A percentile compares a stretch with the other conserved stretches of the same genome.
Evolutionary conservation across 2,329 filamentous ascomycete species (phyloP).

Genomic region (Ceratocystis cacaofunesta): DNA sequence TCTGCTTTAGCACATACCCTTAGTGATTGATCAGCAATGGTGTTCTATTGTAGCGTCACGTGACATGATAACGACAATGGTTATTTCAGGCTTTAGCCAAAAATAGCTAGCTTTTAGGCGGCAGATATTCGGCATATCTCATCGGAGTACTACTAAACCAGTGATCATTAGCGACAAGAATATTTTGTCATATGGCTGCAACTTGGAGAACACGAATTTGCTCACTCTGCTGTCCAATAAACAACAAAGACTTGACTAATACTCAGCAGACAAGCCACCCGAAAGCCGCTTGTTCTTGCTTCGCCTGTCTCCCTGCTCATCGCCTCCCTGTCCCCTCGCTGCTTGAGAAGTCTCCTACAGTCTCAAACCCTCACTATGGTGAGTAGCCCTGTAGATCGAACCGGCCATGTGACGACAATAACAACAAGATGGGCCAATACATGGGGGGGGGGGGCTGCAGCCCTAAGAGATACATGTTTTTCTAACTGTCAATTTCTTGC

Average conservation of each 20-base stretch:
- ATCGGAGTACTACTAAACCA: background rate
- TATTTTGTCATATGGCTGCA: background rate
- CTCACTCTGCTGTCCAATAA: background rate
- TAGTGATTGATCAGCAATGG: background rate
- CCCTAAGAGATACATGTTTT: background rate
- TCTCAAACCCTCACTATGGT: slow-evolving; percentile 7
- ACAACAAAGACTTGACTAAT: background rate
- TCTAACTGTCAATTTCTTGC: background rate
- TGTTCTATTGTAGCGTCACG: background rate
- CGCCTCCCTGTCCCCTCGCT: background rate
- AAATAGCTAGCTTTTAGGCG: background rate
- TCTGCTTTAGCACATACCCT: too few species aligned
- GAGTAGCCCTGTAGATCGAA: background rate
- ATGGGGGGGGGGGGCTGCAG: too few species aligned
- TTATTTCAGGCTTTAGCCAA: background rate
- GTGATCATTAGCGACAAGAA: background rate
- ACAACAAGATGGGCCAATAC: background rate
- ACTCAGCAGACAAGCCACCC: background rate
- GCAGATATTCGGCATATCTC: background rate
- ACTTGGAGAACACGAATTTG: background rate
- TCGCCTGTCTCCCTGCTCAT: background rate
- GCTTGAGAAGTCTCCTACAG: background rate
- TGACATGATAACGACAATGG: too few species aligned
- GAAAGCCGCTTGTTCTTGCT: background rate
- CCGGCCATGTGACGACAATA: background rate